Evolutionary conservation across 208 protist genomes (phyloP).

Genomic region (Leishmania gerbilli): DNA sequence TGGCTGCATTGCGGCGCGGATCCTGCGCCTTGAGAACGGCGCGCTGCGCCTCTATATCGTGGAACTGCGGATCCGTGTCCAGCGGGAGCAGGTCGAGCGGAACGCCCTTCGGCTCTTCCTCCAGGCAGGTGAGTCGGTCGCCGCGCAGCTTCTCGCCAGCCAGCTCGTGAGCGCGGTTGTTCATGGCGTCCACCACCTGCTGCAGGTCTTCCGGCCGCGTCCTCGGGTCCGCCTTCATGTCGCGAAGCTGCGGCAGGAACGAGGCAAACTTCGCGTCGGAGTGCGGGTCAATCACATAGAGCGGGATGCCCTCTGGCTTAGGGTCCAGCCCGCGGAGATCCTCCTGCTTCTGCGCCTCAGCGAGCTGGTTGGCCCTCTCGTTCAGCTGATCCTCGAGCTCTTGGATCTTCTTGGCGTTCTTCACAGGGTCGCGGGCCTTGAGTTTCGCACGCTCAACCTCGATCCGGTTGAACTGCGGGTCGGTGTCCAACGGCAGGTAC

Average conservation of each 20-base stretch:
- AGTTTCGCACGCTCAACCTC: constrained; percentile 73
- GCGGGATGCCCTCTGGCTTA: constrained; percentile 59
- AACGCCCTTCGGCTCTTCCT: constrained; percentile 56
- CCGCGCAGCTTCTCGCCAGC: constrained; percentile 52
- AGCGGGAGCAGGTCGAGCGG: constrained; percentile 66
- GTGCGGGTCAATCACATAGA: constrained; percentile 57
- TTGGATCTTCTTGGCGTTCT: constrained; percentile 57
- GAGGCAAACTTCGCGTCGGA: constrained; percentile 51
- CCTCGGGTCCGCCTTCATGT: constrained; percentile 52
- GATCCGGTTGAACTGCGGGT: constrained; percentile 63
- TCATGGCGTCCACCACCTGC: constrained; percentile 53
- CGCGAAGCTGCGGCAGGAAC: constrained; percentile 49
- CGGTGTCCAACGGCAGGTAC: constrained; percentile 61
- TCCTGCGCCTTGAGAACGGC: constrained; percentile 58
- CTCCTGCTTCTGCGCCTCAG: constrained; percentile 63
- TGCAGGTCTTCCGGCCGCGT: constrained; percentile 35
- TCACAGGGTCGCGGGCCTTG: constrained; percentile 55
- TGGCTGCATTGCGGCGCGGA: constrained; percentile 58
- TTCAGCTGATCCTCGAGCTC: constrained; percentile 72
- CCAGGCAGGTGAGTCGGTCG: constrained; percentile 63
- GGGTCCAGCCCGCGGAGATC: constrained; percentile 65
- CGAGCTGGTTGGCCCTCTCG: constrained; percentile 63
- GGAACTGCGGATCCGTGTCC: constrained; percentile 61
- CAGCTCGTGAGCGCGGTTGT: constrained; percentile 66
- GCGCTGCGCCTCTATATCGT: constrained; percentile 66